phyloP scores from a whole-genome alignment of 2,329 filamentous ascomycete genomes.

The Raffaelea arxii region DNA sequence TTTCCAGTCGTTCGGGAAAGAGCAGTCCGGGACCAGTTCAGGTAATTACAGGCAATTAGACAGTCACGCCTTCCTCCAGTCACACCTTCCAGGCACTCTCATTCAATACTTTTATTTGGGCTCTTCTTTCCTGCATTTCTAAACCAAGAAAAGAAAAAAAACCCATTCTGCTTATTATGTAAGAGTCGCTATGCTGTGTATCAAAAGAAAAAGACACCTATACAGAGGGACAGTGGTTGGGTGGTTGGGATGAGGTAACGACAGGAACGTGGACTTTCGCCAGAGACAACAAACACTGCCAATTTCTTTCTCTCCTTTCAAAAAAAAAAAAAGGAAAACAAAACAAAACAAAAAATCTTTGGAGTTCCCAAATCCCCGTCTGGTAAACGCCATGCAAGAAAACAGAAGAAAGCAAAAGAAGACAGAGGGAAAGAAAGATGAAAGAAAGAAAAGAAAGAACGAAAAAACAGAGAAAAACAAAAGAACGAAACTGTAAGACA shows the following conservation, averaged over 20 bases:
- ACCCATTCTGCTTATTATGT: neutral
- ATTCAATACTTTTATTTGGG: neutral
- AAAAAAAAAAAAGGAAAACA: slow-evolving; percentile 7
- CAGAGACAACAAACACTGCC: neutral
- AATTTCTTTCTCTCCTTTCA: neutral
- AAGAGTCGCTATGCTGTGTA: neutral
- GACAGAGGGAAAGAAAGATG: slow-evolving; percentile 13
- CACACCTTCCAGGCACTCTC: too few relatives aligned
- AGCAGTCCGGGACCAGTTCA: too few relatives aligned
- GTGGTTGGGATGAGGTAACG: too few relatives aligned
- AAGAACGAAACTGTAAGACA: slow-evolving; percentile 25
- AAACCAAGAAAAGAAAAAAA: neutral
- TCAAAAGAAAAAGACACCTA: neutral
- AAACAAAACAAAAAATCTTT: slow-evolving; percentile 6
- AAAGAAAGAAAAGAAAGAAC: slow-evolving; percentile 19
- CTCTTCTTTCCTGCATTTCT: neutral
- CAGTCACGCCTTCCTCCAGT: too few relatives aligned
- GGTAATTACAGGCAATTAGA: too few relatives aligned
- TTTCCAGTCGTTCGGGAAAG: neutral
- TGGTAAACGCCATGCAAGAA: slow-evolving; percentile 6
- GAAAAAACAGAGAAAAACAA: slow-evolving; percentile 19
- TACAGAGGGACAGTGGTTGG: too few relatives aligned
- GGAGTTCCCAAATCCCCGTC: slow-evolving; percentile 8
- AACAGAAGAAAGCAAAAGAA: slow-evolving; percentile 3
- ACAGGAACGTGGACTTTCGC: neutral